Conservation (phyloP, 768 basidiomycete species). For the Lactarius akahatsu region DNA sequence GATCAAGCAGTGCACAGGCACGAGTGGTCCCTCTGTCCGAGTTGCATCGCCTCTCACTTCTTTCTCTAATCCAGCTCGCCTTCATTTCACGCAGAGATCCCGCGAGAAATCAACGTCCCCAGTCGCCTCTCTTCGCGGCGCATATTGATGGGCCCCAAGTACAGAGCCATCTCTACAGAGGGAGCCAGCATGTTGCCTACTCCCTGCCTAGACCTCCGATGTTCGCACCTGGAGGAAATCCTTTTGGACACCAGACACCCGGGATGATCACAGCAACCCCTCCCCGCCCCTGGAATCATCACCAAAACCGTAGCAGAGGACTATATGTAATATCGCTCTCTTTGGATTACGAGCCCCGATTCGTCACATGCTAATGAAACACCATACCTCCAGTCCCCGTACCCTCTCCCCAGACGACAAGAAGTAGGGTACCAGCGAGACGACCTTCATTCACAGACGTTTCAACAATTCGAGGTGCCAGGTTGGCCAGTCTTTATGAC, state of each 20-base stretch:
- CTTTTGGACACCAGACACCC: background rate
- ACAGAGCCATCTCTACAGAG: background rate
- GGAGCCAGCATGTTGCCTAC: background rate
- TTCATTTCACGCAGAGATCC: background rate
- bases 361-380: background rate
- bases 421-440: background rate
- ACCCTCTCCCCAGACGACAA: background rate
- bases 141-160: background rate
- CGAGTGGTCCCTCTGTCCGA: background rate
- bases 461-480: background rate
- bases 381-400: background rate
- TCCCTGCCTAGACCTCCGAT: too few species aligned
- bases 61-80: background rate
- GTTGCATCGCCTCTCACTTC: background rate
- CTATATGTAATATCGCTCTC: background rate
- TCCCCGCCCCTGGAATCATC: too few species aligned
- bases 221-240: background rate
- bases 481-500: background rate
- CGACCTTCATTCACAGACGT: background rate
- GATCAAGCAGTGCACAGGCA: background rate
- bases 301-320: background rate
- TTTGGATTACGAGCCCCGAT: background rate
- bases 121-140: background rate
- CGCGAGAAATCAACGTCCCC: background rate
- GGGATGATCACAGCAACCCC: background rate